These are phyloP conservation scores for Moesziomyces aphidis DNA, from an alignment of 1,284 basidiomycete species.

Conservation along the genomic window DNA sequence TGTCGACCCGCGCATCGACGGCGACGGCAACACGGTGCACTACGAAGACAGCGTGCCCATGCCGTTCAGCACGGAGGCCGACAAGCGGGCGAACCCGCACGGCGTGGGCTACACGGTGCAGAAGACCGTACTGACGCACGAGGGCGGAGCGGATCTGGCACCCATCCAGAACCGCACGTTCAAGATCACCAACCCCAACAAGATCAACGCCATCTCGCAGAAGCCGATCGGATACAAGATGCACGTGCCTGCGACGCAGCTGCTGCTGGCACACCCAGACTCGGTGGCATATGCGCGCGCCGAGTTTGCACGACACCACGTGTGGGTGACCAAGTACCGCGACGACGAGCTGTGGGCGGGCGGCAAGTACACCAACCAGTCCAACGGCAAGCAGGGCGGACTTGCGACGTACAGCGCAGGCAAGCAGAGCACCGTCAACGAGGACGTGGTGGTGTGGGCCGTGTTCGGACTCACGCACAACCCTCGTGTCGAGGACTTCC, in stretches of 20 bases:
- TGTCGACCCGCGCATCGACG: conserved; percentile 93
- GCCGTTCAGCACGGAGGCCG: conserved; percentile 66
- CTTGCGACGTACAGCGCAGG: conserved; percentile 78
- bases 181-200: conserved; percentile 68
- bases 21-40: conserved; percentile 80
- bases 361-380: conserved; percentile 86
- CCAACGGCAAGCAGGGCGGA: conserved; percentile 72
- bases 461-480: conserved; percentile 85
- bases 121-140: conserved; percentile 64
- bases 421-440: conserved; percentile 61
- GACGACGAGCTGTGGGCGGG: conserved; percentile 84
- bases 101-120: conserved; percentile 66
- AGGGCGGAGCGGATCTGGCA: conserved; percentile 30
- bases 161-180: conserved; percentile 52
- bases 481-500: conserved; percentile 86
- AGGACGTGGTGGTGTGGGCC: conserved; percentile 78
- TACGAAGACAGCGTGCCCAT: conserved; percentile 67
- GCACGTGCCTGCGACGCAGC: conserved; percentile 75
- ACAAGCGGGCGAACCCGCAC: conserved; percentile 68
- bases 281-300: conserved; percentile 83
- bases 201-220: conserved; percentile 70
- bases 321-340: conserved; percentile 78
- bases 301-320: conserved; percentile 78
- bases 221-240: conserved; percentile 79
- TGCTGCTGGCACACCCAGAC: conserved; percentile 77